Conservation (phyloP, 352 stramenopile genomes). For the Elongisporangium anandrum region DNA sequence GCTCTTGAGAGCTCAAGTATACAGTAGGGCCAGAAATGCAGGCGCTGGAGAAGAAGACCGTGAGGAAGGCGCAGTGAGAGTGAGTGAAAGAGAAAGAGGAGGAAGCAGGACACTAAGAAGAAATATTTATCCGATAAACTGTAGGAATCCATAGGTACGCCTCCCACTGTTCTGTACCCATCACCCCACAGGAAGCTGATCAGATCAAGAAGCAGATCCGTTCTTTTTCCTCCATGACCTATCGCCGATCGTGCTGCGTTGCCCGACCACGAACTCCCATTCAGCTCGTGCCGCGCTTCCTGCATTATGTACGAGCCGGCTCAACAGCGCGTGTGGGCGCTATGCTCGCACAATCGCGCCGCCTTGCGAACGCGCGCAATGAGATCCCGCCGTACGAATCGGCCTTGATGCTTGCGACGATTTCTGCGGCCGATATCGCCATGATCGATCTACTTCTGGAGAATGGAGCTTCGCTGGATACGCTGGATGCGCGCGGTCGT, state of each 20-base stretch:
- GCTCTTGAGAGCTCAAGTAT: constrained; percentile 6
- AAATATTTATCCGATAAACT: background rate
- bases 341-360: background rate
- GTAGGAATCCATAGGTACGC: background rate
- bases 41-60: background rate
- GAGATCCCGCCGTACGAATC: background rate
- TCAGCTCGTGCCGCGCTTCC: background rate
- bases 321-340: background rate
- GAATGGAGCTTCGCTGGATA: constrained; percentile 20
- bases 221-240: background rate
- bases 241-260: background rate
- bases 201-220: background rate
- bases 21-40: constrained; percentile 20
- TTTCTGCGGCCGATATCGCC: background rate
- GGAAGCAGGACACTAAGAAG: background rate
- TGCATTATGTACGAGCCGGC: background rate
- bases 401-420: constrained; percentile 11
- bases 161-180: background rate
- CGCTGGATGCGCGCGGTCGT: constrained; percentile 16
- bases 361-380: constrained; percentile 9
- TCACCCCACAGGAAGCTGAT: background rate
- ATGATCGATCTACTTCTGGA: constrained; percentile 18
- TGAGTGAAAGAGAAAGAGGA: background rate
- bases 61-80: constrained; percentile 3
- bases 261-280: background rate